These are phyloP conservation scores for Elongisporangium senticosum DNA, from an alignment of 352 stramenopile genomes.

Conservation along the genomic window DNA sequence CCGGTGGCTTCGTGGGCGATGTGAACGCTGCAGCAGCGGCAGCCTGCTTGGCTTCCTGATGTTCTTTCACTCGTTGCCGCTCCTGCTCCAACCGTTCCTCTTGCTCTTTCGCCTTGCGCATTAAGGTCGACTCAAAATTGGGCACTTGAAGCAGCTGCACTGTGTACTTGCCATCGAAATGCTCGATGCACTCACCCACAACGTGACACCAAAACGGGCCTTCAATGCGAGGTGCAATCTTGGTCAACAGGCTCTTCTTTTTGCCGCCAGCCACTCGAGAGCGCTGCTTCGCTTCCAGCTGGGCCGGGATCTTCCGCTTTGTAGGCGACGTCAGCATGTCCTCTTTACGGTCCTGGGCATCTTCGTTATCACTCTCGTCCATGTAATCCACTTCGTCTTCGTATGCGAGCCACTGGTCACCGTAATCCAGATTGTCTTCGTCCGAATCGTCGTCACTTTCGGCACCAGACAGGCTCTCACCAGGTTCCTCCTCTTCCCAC, in stretches of 20 bases:
- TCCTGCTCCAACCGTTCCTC: slow-evolving; percentile 25
- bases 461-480: slow-evolving; percentile 72
- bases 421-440: slow-evolving; percentile 80
- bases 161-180: slow-evolving; percentile 12
- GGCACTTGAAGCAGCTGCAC: slow-evolving; percentile 28
- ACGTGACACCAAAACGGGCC: slow-evolving; percentile 39
- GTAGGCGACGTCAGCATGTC: slow-evolving; percentile 20
- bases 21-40: background rate
- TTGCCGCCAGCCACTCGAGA: slow-evolving; percentile 21
- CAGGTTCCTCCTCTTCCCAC: slow-evolving; percentile 85
- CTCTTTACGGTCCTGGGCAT: slow-evolving; percentile 4
- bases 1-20: background rate
- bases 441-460: slow-evolving; percentile 77
- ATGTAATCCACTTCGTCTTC: slow-evolving; percentile 87
- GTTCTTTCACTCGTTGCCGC: slow-evolving; percentile 17
- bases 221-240: slow-evolving; percentile 55
- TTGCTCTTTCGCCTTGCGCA: slow-evolving; percentile 40
- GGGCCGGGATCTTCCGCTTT: slow-evolving; percentile 51
- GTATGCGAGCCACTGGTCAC: slow-evolving; percentile 81
- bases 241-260: slow-evolving; percentile 59
- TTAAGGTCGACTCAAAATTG: slow-evolving; percentile 40
- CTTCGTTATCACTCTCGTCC: slow-evolving; percentile 30
- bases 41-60: slow-evolving; percentile 15
- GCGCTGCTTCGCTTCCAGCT: slow-evolving; percentile 44
- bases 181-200: background rate